These are phyloP conservation scores for Gracilaria caudata DNA, from an alignment of 23 red algal genomes.

Conservation along the genomic window DNA sequence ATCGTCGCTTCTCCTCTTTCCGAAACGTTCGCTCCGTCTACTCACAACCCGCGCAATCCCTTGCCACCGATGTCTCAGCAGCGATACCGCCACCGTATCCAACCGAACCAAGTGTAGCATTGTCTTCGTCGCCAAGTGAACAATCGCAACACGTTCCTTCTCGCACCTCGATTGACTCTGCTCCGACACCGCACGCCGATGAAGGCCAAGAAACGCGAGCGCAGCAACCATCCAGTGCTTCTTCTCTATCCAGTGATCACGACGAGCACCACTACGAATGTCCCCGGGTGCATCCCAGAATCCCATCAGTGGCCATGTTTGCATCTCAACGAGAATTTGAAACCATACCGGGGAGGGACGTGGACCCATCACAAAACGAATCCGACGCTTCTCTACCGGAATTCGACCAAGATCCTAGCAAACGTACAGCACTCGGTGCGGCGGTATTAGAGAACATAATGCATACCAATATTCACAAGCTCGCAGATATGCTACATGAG, in stretches of 20 bases:
- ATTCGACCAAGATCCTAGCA: slow-evolving; percentile 44
- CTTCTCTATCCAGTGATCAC: slow-evolving; percentile 24
- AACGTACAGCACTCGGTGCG: slow-evolving; percentile 77
- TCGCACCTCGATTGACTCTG: neutral
- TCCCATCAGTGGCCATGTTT: slow-evolving; percentile 69
- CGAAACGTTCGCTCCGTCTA: slow-evolving; percentile 75
- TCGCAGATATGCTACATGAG: slow-evolving; percentile 70
- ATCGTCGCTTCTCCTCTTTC: slow-evolving; percentile 73
- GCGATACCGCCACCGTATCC: slow-evolving; percentile 8
- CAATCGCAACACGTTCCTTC: slow-evolving; percentile 16
- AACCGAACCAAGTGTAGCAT: neutral
- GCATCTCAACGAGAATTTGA: slow-evolving; percentile 76
- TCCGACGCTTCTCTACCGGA: slow-evolving; percentile 1
- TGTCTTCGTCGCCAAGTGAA: slow-evolving; percentile 20
- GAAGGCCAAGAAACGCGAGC: neutral
- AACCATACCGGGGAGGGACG: neutral
- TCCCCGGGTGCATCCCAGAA: neutral
- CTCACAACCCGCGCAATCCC: neutral
- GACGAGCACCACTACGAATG: slow-evolving; percentile 19
- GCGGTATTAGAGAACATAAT: slow-evolving; percentile 83
- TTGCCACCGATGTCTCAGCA: neutral
- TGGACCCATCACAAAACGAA: neutral
- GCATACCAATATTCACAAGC: slow-evolving; percentile 72
- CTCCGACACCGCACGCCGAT: neutral
- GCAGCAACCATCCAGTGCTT: slow-evolving; percentile 13